Evolutionary conservation across 2,329 filamentous ascomycete species (phyloP).

Genomic region (Xylariaceae sp.): DNA sequence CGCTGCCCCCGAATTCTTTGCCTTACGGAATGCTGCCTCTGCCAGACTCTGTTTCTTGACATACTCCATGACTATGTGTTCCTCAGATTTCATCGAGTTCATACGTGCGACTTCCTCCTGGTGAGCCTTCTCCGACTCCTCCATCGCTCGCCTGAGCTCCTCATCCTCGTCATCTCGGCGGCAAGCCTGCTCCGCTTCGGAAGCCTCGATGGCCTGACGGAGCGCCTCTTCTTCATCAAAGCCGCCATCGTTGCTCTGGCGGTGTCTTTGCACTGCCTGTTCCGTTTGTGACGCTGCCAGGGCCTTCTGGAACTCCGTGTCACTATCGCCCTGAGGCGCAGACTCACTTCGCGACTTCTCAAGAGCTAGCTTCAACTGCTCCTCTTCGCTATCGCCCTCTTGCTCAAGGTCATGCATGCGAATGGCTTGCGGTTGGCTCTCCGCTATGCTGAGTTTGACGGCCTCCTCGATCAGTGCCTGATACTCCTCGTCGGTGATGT

Average conservation of each 20-base stretch:
- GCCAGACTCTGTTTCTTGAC: slow-evolving; percentile 70
- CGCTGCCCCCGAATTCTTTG: slow-evolving; percentile 29
- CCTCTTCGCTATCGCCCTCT: slow-evolving; percentile 17
- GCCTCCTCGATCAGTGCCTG: slow-evolving; percentile 52
- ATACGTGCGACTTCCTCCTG: slow-evolving; percentile 38
- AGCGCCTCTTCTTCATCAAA: slow-evolving; percentile 33
- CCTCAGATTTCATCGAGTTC: slow-evolving; percentile 49
- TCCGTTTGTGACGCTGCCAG: slow-evolving; percentile 36
- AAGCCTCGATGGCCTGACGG: slow-evolving; percentile 38
- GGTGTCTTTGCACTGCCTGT: slow-evolving; percentile 9
- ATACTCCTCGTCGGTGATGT: slow-evolving; percentile 53
- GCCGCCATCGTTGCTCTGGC: slow-evolving; percentile 9
- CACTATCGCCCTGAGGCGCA: slow-evolving; percentile 23
- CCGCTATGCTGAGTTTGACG: slow-evolving; percentile 45
- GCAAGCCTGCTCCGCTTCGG: slow-evolving; percentile 25
- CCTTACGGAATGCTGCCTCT: slow-evolving; percentile 53
- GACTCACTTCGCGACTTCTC: slow-evolving; percentile 24
- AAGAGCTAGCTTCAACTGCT: slow-evolving; percentile 20
- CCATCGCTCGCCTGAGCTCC: slow-evolving; percentile 42
- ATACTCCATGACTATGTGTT: slow-evolving; percentile 70
- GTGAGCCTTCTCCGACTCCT: slow-evolving; percentile 42
- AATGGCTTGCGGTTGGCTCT: slow-evolving; percentile 21
- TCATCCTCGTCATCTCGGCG: slow-evolving; percentile 32
- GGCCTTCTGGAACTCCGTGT: slow-evolving; percentile 37
- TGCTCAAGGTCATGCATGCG: slow-evolving; percentile 21